A percentile compares a stretch with the other conserved stretches of the same genome.
Conservation (phyloP, 106 monocot genomes). For the Vanilla planifolia region DNA sequence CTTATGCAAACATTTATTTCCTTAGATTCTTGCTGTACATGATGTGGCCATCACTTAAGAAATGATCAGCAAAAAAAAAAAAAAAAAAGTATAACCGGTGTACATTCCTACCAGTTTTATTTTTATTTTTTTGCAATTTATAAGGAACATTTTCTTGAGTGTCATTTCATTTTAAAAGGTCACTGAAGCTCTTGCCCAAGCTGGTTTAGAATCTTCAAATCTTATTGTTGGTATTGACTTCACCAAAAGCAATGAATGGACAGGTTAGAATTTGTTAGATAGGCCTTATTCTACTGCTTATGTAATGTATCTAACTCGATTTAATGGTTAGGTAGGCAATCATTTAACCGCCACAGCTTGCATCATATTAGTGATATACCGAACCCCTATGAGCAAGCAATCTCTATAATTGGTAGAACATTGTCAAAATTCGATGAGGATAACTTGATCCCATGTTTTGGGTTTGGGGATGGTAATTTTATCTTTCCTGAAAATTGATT, state of each 20-base stretch:
- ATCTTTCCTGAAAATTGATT: neutral
- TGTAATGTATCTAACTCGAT: conserved; percentile 12
- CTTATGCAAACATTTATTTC: no score
- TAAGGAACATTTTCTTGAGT: neutral
- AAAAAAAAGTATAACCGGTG: no score
- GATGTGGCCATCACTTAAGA: no score
- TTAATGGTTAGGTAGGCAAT: conserved; percentile 54
- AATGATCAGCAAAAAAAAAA: no score
- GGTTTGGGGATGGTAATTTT: conserved; percentile 86
- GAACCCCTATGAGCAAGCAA: conserved; percentile 95
- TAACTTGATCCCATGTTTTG: conserved; percentile 90
- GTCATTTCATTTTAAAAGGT: conserved; percentile 35
- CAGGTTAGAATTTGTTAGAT: conserved; percentile 35
- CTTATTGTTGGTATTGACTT: conserved; percentile 92
- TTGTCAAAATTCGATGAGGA: conserved; percentile 88
- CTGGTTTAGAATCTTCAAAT: conserved; percentile 86
- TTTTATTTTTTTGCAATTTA: neutral
- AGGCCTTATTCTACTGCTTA: neutral
- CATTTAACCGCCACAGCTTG: conserved; percentile 64
- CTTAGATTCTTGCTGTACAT: no score
- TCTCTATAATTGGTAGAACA: conserved; percentile 83
- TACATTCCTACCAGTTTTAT: no score
- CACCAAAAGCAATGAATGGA: conserved; percentile 99
- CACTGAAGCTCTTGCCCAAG: conserved; percentile 78
- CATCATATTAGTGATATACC: conserved; percentile 54